Percentiles rank a stretch among this genome's conserved stretches.
phyloP scores from a whole-genome alignment of 108 stramenopile species.

The Fragilaria crotonensis region DNA sequence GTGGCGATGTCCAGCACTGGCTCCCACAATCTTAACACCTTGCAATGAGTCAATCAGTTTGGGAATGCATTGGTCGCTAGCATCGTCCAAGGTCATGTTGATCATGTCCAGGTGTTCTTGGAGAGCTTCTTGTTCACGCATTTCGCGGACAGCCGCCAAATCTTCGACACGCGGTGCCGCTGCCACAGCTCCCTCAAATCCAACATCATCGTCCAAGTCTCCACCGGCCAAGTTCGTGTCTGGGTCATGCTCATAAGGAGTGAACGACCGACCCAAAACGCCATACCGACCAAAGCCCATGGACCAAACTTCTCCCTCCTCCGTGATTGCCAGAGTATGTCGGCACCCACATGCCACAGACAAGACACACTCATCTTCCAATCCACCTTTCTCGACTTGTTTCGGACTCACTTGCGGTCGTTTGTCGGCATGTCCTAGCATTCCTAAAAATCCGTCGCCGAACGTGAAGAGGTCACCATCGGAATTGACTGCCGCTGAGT shows the following conservation, averaged over 20 bases:
- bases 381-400: constrained; percentile 68
- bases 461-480: constrained; percentile 88
- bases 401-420: constrained; percentile 65
- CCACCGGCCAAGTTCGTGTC: constrained; percentile 58
- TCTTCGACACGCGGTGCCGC: constrained; percentile 8
- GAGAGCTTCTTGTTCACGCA: constrained; percentile 34
- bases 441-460: constrained; percentile 92
- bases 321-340: constrained; percentile 76
- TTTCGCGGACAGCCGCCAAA: constrained; percentile 14
- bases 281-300: constrained; percentile 84
- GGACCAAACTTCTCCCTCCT: constrained; percentile 78
- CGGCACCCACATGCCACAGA: constrained; percentile 71
- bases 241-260: constrained; percentile 73
- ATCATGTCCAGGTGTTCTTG: constrained; percentile 41
- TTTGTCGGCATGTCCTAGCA: constrained; percentile 75
- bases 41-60: constrained; percentile 75
- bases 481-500: constrained; percentile 59
- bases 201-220: constrained; percentile 40
- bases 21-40: constrained; percentile 65
- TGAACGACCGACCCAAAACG: constrained; percentile 73
- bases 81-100: constrained; percentile 71
- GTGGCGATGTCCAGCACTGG: constrained; percentile 86
- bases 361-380: constrained; percentile 78
- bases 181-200: constrained; percentile 23
- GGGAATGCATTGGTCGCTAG: constrained; percentile 84